Base-by-base conservation (phyloP, 768 basidiomycete species). In the Termitomyces sp. region DNA sequence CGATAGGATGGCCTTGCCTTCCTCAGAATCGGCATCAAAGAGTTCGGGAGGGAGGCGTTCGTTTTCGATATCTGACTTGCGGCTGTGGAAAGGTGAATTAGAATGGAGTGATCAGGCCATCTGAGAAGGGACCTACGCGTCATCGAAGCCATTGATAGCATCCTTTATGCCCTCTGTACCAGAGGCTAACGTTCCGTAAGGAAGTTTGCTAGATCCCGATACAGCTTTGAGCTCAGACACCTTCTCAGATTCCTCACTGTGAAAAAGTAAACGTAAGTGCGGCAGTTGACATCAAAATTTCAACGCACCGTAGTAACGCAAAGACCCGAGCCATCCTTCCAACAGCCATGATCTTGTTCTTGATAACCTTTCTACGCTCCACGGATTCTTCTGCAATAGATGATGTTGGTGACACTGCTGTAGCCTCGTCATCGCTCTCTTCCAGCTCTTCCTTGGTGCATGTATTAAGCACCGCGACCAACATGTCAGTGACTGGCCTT, bases 11-110 rank as follows among this genome's bases (percentile, higher is more conserved):
- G 87, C 84, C 61, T 82, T 84, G 55, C 85, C 87, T 72, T 89
- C 86, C 61, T 82, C 82, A 10, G 84, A 87, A 60, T 81, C 75
- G 6, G 85, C 87, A 66, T 98, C 95, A 69, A 93, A 89, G 17
- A 99, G 80, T 16, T 98, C 94, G 2, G 96, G 96, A 2, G 96
- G 97, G n/a, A 98, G 78, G 34, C 95, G 89, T 73, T 99, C 97
- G 74, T 98, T 98, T 74, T 98, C 96, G 63, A 98, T 98, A 77
- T 98, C 97, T 43, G 91, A 93, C 76, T 95, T 95, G 59, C 95
- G 93, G 41, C 94, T 95, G 62, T 40, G 50, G 25, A 34, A 55
- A 45, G 29, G 27, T 48, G 50, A 54, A 42, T 57, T 27, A 57
- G 29, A 35, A 32, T 53, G 11, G 23, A 32, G n/a, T 42, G 25